Evolutionary conservation across 2,329 filamentous ascomycete genomes (phyloP).

Genomic region (Shiraia bambusicola): DNA sequence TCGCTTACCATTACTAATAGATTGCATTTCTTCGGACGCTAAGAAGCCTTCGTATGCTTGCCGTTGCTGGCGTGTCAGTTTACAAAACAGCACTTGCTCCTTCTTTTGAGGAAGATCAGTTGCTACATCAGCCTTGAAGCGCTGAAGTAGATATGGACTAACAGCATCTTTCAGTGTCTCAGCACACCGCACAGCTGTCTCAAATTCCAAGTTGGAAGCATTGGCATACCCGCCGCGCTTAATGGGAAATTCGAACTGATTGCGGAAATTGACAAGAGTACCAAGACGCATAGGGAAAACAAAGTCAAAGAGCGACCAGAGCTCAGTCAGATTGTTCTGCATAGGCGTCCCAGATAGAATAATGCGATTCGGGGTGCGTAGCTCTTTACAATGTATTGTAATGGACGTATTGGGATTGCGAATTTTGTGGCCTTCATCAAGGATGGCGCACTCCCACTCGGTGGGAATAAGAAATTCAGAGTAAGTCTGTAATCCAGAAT

Average conservation of each 20-base stretch:
- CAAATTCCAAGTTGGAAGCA: constrained; percentile 88
- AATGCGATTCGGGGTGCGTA: constrained; percentile 84
- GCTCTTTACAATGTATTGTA: constrained; percentile 91
- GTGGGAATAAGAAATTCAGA: constrained; percentile 77
- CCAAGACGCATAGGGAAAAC: constrained; percentile 95
- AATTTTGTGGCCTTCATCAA: constrained; percentile 98
- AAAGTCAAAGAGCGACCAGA: constrained; percentile 98
- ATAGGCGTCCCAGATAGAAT: constrained; percentile 96
- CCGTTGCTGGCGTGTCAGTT: constrained; percentile 77
- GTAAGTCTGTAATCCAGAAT: constrained; percentile 93
- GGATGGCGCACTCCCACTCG: constrained; percentile 88
- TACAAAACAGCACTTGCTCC: constrained; percentile 95
- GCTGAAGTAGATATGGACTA: constrained; percentile 86
- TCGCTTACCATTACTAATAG: constrained; percentile 71
- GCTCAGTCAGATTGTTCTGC: constrained; percentile 91
- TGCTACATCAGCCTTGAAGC: constrained; percentile 91
- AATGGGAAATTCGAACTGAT: constrained; percentile 92
- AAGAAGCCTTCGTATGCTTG: constrained; percentile 81
- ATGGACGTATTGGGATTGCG: constrained; percentile 94
- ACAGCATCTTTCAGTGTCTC: constrained; percentile 93
- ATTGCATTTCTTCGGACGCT: constrained; percentile 78
- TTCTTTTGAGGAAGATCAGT: constrained; percentile 93
- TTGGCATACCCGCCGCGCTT: constrained; percentile 92
- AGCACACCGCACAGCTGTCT: constrained; percentile 92
- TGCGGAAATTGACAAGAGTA: constrained; percentile 84